Conservation (phyloP, 139 green algal species). For the Chlamydomonas asymmetrica region DNA sequence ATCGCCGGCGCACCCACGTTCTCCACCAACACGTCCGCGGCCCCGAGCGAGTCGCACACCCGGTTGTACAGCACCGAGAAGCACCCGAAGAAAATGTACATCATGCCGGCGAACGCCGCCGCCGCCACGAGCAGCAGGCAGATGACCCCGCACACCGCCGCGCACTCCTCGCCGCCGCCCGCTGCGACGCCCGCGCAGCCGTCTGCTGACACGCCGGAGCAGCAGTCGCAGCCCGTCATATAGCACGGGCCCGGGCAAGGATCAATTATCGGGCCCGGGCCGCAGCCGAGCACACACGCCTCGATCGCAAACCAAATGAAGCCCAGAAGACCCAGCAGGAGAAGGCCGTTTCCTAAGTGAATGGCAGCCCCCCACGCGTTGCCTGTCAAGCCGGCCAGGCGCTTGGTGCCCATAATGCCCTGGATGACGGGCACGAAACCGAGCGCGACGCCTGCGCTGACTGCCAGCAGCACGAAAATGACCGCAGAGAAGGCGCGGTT, state of each 20-base stretch:
- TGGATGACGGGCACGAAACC: slow-evolving; percentile 5
- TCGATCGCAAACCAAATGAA: neutral
- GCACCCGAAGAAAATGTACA: slow-evolving; percentile 2
- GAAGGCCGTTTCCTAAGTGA: slow-evolving; percentile 1
- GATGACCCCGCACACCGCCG: neutral
- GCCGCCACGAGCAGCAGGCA: neutral
- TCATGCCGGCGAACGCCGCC: neutral
- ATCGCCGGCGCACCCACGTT: neutral
- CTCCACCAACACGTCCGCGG: slow-evolving; percentile 14
- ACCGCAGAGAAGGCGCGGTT: neutral
- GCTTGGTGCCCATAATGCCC: neutral
- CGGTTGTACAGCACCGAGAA: no score
- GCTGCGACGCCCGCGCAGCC: neutral
- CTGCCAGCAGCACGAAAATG: neutral
- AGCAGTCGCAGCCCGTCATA: neutral
- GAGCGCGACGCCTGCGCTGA: neutral
- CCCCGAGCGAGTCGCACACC: neutral
- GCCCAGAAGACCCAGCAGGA: slow-evolving; percentile 5
- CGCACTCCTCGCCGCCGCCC: slow-evolving; percentile 6
- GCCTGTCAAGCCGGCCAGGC: no score
- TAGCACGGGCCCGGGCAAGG: neutral
- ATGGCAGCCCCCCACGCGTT: no score
- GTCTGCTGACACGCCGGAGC: neutral
- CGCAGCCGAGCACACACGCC: neutral
- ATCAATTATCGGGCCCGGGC: neutral